phyloP scores from a whole-genome alignment of 140 eudicot species.

The Cichorium intybus region DNA sequence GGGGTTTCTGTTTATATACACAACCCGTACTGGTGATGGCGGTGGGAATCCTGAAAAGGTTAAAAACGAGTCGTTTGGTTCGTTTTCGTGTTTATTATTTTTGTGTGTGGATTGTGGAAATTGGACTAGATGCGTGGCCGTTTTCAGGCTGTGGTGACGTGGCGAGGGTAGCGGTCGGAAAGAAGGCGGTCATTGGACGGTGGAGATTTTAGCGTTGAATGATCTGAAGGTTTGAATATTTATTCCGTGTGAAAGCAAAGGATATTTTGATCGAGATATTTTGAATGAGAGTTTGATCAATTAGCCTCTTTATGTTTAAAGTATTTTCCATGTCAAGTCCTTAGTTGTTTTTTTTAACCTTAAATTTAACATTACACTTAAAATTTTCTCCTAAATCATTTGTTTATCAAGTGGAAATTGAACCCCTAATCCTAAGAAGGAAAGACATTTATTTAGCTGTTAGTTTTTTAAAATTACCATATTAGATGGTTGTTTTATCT shows the following conservation, averaged over 20 bases:
- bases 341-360: not conserved
- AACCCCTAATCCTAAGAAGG: too few relatives aligned
- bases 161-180: constrained; percentile 12
- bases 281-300: not conserved
- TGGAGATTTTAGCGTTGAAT: not conserved
- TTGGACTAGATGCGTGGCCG: constrained; percentile 15
- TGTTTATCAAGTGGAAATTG: too few relatives aligned
- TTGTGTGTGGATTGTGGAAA: constrained; percentile 14
- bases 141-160: constrained; percentile 12
- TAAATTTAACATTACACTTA: too few relatives aligned
- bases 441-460: too few relatives aligned
- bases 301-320: not conserved
- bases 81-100: not conserved
- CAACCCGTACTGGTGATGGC: not conserved
- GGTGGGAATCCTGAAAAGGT: not conserved
- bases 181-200: constrained; percentile 4
- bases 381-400: too few relatives aligned
- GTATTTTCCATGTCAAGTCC: not conserved
- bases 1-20: constrained; percentile 10
- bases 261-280: not conserved
- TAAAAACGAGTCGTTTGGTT: constrained; percentile 11
- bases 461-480: not conserved
- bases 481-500: not conserved
- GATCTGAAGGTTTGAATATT: not conserved
- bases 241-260: constrained; percentile 3